Evolutionary conservation across 1,284 basidiomycete species (phyloP), one percentile per base, ranked within the genome.

Genomic region (Rhodotorula sp.): DNA sequence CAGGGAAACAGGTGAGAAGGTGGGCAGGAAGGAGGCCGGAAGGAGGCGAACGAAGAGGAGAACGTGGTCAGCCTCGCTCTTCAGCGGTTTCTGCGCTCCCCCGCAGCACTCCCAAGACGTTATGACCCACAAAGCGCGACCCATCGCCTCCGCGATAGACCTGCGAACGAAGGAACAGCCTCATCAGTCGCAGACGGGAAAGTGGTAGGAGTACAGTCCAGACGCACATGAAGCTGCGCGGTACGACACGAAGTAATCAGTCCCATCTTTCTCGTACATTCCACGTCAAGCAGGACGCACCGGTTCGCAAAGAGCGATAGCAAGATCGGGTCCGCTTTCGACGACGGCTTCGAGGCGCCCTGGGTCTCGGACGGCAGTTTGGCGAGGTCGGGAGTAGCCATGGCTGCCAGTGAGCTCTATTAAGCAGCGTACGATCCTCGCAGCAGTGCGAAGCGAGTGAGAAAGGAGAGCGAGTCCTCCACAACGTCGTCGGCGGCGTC

Each of bases 301-400:
- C 92, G 88, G 78, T 94, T 93, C 32, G 91, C 90, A 77, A 94
- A 94, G 39, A 95, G 85, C 0, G 91, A 92, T 64, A 95, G 84
- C 48, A 94, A 82, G 75, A 95, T 92, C 1, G 92, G 91, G 79
- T 95, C 92, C 6, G 71, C 61, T n/a, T 62, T 62, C n/a, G 30
- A 58, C 17, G 34, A 32, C 8, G 30, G 36, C 48, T 30, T 19
- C 9, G n/a, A n/a, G 47, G 22, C 5, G 20, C 39, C 39, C 39
- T 19, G 27, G 30, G 53, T n/a, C 2, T 5, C 36, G 36, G 34
- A 32, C 34, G 29, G 24, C 22, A 34, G 39, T 27, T 48, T 44
- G 39, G 39, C 52, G 27, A 27, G 51, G 15, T 53, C 39, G 11
- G 39, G 44, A 44, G 36, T 13, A 24, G 27, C 29, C 47, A 49